Base-by-base conservation (phyloP, 1,284 basidiomycete species). In the Pterulicium gracile region DNA sequence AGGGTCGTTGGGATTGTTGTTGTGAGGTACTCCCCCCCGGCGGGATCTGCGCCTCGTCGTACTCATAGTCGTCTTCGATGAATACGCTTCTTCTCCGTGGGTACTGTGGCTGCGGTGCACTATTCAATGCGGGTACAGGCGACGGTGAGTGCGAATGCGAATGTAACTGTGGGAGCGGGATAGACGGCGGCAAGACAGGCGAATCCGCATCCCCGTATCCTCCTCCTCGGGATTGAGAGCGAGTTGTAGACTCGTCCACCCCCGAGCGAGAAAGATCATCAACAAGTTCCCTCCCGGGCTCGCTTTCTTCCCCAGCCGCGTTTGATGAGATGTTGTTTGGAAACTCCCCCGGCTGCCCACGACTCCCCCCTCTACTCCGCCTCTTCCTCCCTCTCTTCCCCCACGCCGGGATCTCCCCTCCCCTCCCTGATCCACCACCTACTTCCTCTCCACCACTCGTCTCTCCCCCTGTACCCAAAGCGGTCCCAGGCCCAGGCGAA, bases 1-100 rank as follows among this genome's bases (percentile, higher is more conserved):
- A 34, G 15, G 27, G 27, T 34, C 27, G 15, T 34, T 15, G 27
- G 15, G 15, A 34, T 34, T 34, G 27, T 10, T 34, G 12, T 10
- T 15, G 15, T 34, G 27, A 34, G n/a, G n/a, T n/a, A n/a, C n/a
- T n/a, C 36, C 19, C 23, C 23, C 13, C 17, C 13, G 7, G 17
- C 20, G 20, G 42, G 7, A 41, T 19, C 5, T 43, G 13, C 20
- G 42, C 19, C 13, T 19, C 20, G 42, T 43, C 42, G 18, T 64
- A 64, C 42, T 81, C 75, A 44, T 81, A 76, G 27, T 81, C 81
- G 44, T 84, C 79, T 58, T 84, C 82, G 36, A 88, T 71, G 1
- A 88, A 66, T 15, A 82, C 72, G 55, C 82, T 81, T 54, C 83
- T 69, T 45, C 81, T 68, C 43, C 79, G 72, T 24, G 69, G 62